Base-by-base conservation (phyloP, 2,329 filamentous ascomycete species). In the Clonostachys sp. region DNA sequence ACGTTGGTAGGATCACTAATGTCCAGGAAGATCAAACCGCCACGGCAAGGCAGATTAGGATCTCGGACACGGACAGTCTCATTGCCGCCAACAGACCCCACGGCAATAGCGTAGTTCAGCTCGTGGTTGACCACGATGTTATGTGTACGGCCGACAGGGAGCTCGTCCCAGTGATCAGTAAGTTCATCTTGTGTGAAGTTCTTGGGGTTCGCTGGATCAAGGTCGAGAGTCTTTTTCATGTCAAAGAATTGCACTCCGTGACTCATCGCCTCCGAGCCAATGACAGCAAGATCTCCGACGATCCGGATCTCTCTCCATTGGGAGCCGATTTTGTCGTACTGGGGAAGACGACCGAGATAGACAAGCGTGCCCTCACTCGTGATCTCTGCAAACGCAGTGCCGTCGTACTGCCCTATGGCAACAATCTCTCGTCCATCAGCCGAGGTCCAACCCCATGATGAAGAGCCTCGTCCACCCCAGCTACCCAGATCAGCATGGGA, bases 241-340 rank as follows among this genome's bases (percentile, higher is more conserved):
- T 84, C 80, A 54, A 84, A 84, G 58, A 83, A 74, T 61, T 84
- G 80, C 41, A 84, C 71, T 34, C 76, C 75, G 57, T 83, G 79
- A 44, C 63, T 59, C 12, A 56, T 54, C 6, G 75, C 73, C 55
- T 69, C 66, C 47, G 61, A 65, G 30, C 66, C 66, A 38, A 69
- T 64, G 47, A 67, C 52, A 33, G 55, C 46, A 24, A 59, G 55
- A 51, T 58, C 52, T 48, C 56, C 58, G 50, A 58, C 65, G 2
- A 62, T 60, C n/a, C 59, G 57, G 50, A 68, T 63, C 53, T 68
- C 65, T 12, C 65, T 57, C 65, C 65, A 68, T 45, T 68, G 64
- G 48, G 68, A 72, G 49, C 50, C 56, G 10, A 54, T 53, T 5
- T 53, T 50, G 13, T 61, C 61, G 39, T 67, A 61, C 49, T 66